These are phyloP conservation scores for Torrubiellomyces zombiae DNA, from an alignment of 2,329 filamentous ascomycete genomes.

Conservation along the genomic window DNA sequence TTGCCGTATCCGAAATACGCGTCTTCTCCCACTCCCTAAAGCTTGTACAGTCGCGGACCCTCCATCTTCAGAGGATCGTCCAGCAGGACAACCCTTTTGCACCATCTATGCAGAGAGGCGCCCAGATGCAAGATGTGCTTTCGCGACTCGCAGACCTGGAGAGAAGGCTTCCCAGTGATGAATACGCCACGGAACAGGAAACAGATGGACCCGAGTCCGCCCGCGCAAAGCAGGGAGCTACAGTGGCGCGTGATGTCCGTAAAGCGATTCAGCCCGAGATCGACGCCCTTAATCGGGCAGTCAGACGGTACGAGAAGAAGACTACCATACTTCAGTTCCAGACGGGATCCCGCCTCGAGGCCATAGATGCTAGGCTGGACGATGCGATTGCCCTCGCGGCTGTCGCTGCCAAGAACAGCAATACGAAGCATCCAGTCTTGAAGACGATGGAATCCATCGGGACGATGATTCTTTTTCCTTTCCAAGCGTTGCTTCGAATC, in stretches of 20 bases:
- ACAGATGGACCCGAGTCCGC: slow-evolving; percentile 15
- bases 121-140: slow-evolving; percentile 38
- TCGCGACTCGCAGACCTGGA: slow-evolving; percentile 57
- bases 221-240: slow-evolving; percentile 23
- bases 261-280: slow-evolving; percentile 61
- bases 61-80: slow-evolving; percentile 66
- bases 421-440: slow-evolving; percentile 17
- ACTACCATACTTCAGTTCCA: slow-evolving; percentile 58
- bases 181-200: slow-evolving; percentile 10
- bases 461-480: slow-evolving; percentile 21
- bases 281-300: slow-evolving; percentile 74
- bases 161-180: slow-evolving; percentile 21
- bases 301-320: slow-evolving; percentile 84
- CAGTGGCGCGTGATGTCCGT: slow-evolving; percentile 39
- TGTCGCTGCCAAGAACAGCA: slow-evolving; percentile 43
- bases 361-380: slow-evolving; percentile 53
- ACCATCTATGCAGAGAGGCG: slow-evolving; percentile 13
- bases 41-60: slow-evolving; percentile 60
- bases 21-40: slow-evolving; percentile 70
- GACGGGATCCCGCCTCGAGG: slow-evolving; percentile 57
- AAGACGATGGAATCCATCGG: slow-evolving; percentile 21
- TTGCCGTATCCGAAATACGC: slow-evolving; percentile 71
- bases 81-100: slow-evolving; percentile 31
- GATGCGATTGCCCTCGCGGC: slow-evolving; percentile 72
- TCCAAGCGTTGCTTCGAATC: slow-evolving; percentile 21